phyloP scores from a whole-genome alignment of 306 rosid species.

The Casuarina glauca region DNA sequence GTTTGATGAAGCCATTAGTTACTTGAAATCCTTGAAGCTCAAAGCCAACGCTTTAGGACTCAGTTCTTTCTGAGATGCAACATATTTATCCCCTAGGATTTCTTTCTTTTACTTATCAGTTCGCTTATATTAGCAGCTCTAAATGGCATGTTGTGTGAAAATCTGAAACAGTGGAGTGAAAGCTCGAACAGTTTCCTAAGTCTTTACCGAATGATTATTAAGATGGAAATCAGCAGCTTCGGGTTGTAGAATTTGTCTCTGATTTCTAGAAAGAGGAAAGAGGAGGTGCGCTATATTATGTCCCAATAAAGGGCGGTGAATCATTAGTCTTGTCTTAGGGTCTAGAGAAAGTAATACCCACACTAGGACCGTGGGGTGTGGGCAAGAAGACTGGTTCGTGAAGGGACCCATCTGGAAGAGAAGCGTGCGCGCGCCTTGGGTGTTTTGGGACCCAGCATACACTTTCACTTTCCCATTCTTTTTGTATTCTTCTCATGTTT shows the following conservation, averaged over 20 bases:
- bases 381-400: conserved; percentile 42
- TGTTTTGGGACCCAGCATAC: conserved; percentile 55
- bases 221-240: conserved; percentile 32
- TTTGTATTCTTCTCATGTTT: conserved; percentile 56
- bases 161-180: conserved; percentile 22
- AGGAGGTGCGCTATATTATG: conserved; percentile 25
- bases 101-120: too few species aligned
- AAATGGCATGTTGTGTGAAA: conserved; percentile 2
- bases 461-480: conserved; percentile 27
- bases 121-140: conserved; percentile 10
- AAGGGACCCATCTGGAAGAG: conserved; percentile 29
- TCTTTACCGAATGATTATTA: conserved; percentile 37
- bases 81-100: conserved; percentile 1
- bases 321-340: conserved; percentile 50
- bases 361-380: conserved; percentile 51
- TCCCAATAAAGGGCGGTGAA: conserved; percentile 43
- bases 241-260: conserved; percentile 24
- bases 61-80: conserved; percentile 39
- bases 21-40: conserved; percentile 66
- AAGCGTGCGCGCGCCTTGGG: conserved; percentile 48
- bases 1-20: conserved; percentile 80
- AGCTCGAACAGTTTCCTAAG: conserved; percentile 8
- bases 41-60: conserved; percentile 65
- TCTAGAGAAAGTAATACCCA: conserved; percentile 63
- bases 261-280: conserved; percentile 30